phyloP scores from a whole-genome alignment of 345 rosid genomes.

The Psidium guajava region DNA sequence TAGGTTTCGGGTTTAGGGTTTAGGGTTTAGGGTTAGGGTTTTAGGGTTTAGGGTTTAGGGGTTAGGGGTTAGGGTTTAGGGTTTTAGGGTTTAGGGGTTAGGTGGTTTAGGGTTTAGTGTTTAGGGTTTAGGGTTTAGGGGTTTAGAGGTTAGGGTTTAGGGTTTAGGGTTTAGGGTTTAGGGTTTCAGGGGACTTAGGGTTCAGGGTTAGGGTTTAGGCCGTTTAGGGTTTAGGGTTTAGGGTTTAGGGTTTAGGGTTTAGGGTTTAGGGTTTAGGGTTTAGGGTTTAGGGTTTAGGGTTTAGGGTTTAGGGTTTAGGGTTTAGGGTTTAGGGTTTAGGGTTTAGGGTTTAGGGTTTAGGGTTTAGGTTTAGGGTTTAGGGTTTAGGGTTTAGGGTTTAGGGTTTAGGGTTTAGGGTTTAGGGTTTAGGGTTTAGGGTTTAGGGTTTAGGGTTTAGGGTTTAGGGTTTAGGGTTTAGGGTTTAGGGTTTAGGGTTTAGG shows the following conservation, averaged over 20 bases:
- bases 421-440: background rate
- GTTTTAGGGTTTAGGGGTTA: background rate
- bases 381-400: background rate
- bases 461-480: background rate
- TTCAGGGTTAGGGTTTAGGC: background rate
- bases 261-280: background rate
- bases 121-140: conserved; percentile 1
- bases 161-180: background rate
- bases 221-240: background rate
- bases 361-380: background rate
- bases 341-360: background rate
- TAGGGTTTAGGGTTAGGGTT: background rate
- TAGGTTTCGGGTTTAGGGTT: background rate
- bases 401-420: background rate
- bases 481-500: background rate
- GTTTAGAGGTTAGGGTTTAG: background rate
- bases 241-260: background rate
- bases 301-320: background rate
- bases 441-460: background rate
- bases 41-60: background rate
- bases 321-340: background rate
- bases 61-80: background rate
- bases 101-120: background rate
- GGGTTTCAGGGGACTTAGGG: background rate
- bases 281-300: background rate